Base-by-base conservation (phyloP, 2,329 filamentous ascomycete genomes). In the Mycosphaerella sp. region DNA sequence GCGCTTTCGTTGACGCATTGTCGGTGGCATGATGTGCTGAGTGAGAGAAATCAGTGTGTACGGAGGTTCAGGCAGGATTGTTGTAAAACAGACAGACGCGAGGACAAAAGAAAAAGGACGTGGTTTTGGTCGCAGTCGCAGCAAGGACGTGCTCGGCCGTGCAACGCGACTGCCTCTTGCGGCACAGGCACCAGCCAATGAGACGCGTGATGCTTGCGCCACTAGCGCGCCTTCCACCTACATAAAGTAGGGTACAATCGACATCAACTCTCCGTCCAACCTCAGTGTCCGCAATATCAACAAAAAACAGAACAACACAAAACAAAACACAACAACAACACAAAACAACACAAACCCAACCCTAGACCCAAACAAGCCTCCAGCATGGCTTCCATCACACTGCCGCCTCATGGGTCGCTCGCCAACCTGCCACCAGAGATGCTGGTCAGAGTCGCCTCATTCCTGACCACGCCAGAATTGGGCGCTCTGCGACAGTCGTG, bases 381-480 rank as follows among this genome's bases (percentile, higher is more conserved):
- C 14, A 8, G 7, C 14, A 41, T 41, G 39, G 39, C 39, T 8
- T 10, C 37, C 27, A 13, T 39, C 1, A 27, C 48, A 5, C 5
- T 30, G n/a, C 6, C 16, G 8, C 6, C 52, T 8, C 21, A 25
- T 10, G 17, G 16, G 52, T 6, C 55, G 3, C 30, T 47, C 10
- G 9, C 14, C 2, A 18, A 21, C 10, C 18, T 65, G 10, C 82
- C 82, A 0, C 67, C 78, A 13, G 82, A 86, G 70, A 65, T 86
- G 10, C 70, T 86, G 2, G 65, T 79, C 12, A 72, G 75, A 14
- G 77, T 86, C 55, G 73, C 78, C 1, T 64, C 66, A 3, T 68
- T 73, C 42, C 73, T 86, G 14, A 70, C 71, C 0, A 85, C 82
- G 0, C 48, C 66, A 0, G 81, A 85, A 6, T 73, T 84, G 14